phyloP scores from a whole-genome alignment of 371 early-diverging fungal genomes.

The Rhizomucor pusillus region DNA sequence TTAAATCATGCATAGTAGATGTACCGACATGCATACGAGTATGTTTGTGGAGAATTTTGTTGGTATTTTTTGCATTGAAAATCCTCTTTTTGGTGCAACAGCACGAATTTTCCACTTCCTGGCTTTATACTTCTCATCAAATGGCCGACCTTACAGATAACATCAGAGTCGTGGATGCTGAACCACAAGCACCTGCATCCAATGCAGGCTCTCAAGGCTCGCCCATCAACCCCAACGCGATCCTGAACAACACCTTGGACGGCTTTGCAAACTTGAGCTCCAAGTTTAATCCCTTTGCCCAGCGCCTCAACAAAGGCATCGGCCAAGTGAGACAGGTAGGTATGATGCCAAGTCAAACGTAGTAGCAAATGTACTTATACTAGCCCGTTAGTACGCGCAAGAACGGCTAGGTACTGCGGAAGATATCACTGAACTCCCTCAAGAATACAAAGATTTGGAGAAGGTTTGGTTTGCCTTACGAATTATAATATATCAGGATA shows the following conservation, averaged over 20 bases:
- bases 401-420: conserved; percentile 82
- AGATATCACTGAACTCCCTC: conserved; percentile 88
- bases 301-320: conserved; percentile 67
- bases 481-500: background rate
- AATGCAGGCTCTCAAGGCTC: conserved; percentile 6
- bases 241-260: conserved; percentile 51
- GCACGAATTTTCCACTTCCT: no score
- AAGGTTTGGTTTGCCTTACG: conserved; percentile 37
- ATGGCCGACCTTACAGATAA: conserved; percentile 13
- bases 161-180: conserved; percentile 29
- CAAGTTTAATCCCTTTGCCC: conserved; percentile 74
- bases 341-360: background rate
- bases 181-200: conserved; percentile 13
- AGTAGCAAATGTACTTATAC: background rate
- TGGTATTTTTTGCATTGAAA: no score
- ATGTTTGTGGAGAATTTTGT: no score
- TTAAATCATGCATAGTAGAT: no score
- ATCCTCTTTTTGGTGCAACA: no score
- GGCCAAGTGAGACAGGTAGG: conserved; percentile 82
- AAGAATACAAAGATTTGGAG: conserved; percentile 85
- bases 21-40: no score
- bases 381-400: conserved; percentile 69
- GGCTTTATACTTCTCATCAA: background rate
- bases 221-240: conserved; percentile 20
- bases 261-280: conserved; percentile 59